These are phyloP conservation scores for Lactifluus hygrophoroides DNA, from an alignment of 768 basidiomycete genomes.

Conservation along the genomic window DNA sequence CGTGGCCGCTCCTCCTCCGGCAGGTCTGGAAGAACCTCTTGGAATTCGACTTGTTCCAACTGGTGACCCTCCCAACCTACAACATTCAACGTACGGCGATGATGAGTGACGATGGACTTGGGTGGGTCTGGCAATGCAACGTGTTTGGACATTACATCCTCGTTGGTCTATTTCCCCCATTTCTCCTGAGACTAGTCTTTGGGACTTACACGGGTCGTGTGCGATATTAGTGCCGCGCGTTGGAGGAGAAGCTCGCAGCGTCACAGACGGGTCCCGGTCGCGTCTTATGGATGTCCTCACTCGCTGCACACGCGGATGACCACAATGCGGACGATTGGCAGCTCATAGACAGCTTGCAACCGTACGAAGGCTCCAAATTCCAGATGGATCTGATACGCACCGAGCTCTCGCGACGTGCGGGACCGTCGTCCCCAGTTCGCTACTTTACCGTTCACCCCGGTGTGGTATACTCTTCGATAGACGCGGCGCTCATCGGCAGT, in stretches of 20 bases:
- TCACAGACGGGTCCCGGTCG: slow-evolving; percentile 41
- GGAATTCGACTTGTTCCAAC: slow-evolving; percentile 31
- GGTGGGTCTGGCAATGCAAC: slow-evolving; percentile 81
- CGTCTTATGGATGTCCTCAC: slow-evolving; percentile 74
- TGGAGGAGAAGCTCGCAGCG: slow-evolving; percentile 45
- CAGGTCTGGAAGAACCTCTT: slow-evolving; percentile 34
- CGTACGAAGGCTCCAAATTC: slow-evolving; percentile 70
- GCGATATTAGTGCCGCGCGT: slow-evolving; percentile 49
- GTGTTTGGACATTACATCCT: slow-evolving; percentile 74
- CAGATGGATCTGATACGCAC: slow-evolving; percentile 63
- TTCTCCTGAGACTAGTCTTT: neutral
- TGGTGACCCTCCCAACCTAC: slow-evolving; percentile 47
- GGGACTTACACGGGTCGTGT: neutral
- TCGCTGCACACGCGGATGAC: slow-evolving; percentile 46
- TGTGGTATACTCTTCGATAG: slow-evolving; percentile 57
- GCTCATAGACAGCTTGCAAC: slow-evolving; percentile 44
- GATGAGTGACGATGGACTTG: slow-evolving; percentile 58
- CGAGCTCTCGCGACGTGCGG: slow-evolving; percentile 42
- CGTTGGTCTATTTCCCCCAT: slow-evolving; percentile 36
- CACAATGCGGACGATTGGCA: slow-evolving; percentile 70
- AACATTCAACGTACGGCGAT: slow-evolving; percentile 52
- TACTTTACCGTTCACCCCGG: slow-evolving; percentile 68
- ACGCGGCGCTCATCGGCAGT: slow-evolving; percentile 36
- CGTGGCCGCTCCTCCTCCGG: slow-evolving; percentile 38
- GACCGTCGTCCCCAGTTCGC: slow-evolving; percentile 28